phyloP scores from a whole-genome alignment of 306 rosid species.

The Cyamopsis tetragonoloba region DNA sequence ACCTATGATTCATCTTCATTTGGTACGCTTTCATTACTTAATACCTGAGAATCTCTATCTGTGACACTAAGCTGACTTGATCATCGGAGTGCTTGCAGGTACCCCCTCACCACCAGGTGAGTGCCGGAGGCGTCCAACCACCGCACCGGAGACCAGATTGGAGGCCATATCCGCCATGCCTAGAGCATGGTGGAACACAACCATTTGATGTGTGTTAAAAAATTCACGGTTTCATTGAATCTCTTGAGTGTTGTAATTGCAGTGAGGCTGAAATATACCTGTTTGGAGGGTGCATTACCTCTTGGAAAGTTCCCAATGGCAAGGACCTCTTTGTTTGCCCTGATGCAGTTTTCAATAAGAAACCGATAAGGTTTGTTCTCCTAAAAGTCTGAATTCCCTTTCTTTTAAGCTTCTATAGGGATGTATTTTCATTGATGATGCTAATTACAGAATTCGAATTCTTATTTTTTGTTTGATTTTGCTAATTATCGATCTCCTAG shows the following conservation, averaged over 20 bases:
- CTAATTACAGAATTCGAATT: constrained; percentile 1
- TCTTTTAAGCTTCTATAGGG: neutral
- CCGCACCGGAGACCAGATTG: too few relatives aligned
- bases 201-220: neutral
- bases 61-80: too few relatives aligned
- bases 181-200: too few relatives aligned
- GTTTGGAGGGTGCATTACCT: constrained; percentile 80
- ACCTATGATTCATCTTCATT: too few relatives aligned
- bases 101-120: too few relatives aligned
- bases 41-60: too few relatives aligned
- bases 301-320: constrained; percentile 76
- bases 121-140: too few relatives aligned
- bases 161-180: too few relatives aligned
- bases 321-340: constrained; percentile 93
- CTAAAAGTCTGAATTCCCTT: neutral
- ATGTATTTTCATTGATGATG: neutral
- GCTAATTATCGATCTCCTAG: neutral
- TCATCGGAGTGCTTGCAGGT: too few relatives aligned
- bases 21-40: too few relatives aligned
- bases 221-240: neutral
- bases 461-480: neutral
- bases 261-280: constrained; percentile 87
- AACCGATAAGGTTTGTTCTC: constrained; percentile 79
- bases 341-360: constrained; percentile 82
- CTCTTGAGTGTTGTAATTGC: constrained; percentile 24